phyloP scores from a whole-genome alignment of 306 rosid species.

The Dalbergia oliveri region DNA sequence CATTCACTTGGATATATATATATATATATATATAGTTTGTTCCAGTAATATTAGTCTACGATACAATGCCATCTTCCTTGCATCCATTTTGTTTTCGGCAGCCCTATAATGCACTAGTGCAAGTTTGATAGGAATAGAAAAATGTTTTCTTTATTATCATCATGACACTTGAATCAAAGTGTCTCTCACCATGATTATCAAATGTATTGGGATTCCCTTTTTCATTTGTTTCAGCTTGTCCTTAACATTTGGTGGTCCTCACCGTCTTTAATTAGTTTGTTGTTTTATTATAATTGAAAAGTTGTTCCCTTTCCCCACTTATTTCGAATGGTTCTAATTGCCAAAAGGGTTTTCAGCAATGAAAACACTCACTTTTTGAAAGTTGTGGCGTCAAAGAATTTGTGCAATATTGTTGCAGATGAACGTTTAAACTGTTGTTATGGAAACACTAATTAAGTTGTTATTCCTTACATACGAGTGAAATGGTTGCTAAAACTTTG shows the following conservation, averaged over 20 bases:
- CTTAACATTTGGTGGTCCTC: constrained; percentile 36
- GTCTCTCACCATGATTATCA: constrained; percentile 33
- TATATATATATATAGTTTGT: too few species aligned
- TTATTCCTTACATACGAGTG: neutral
- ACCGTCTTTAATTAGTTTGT: neutral
- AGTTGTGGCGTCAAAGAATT: neutral
- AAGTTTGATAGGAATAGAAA: neutral
- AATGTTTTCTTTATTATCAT: constrained; percentile 5
- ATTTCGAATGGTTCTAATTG: neutral
- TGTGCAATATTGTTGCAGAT: neutral
- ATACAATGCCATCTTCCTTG: constrained; percentile 15
- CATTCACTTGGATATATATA: too few species aligned
- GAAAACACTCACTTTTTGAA: neutral
- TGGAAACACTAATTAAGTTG: neutral
- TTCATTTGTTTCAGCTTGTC: constrained; percentile 9
- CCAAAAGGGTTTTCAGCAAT: constrained; percentile 4
- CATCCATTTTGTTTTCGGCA: constrained; percentile 15
- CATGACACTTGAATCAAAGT: neutral
- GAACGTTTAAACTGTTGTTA: neutral
- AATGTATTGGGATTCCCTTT: constrained; percentile 33
- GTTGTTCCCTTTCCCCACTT: constrained; percentile 19
- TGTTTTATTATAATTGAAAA: constrained; percentile 19
- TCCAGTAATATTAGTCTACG: neutral
- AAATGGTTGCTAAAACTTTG: neutral
- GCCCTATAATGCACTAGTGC: neutral